Evolutionary conservation across 148 eudicot species (phyloP).

Genomic region (Tetragonia tetragonoides): DNA sequence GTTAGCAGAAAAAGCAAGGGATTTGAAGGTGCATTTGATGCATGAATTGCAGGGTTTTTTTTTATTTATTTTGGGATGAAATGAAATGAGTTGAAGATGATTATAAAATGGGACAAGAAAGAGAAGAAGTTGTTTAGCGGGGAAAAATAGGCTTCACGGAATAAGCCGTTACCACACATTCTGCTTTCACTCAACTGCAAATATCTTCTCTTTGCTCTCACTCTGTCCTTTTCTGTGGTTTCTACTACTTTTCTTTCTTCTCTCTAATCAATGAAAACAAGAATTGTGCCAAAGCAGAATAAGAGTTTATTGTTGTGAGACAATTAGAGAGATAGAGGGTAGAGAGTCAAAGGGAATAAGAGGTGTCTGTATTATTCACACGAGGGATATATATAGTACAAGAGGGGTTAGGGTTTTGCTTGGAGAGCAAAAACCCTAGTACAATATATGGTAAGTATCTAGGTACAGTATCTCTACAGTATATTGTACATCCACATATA

Average conservation of each 20-base stretch:
- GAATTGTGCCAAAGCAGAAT: too few relatives aligned
- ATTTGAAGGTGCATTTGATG: not conserved
- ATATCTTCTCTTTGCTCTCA: conserved; percentile 20
- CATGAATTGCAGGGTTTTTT: not conserved
- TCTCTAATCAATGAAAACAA: too few relatives aligned
- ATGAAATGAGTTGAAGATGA: not conserved
- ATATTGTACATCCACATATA: too few relatives aligned
- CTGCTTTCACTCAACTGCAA: conserved; percentile 18
- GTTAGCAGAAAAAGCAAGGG: not conserved
- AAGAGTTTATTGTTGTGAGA: too few relatives aligned
- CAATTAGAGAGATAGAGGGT: too few relatives aligned
- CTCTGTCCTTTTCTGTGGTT: not conserved
- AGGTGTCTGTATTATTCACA: too few relatives aligned
- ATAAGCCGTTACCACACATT: conserved; percentile 65
- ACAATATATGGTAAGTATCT: too few relatives aligned
- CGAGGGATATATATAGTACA: too few relatives aligned
- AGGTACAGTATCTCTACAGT: too few relatives aligned
- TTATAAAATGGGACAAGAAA: not conserved
- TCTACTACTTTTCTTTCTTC: not conserved
- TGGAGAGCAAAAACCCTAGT: too few relatives aligned
- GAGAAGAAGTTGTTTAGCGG: not conserved
- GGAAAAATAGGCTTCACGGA: conserved; percentile 26
- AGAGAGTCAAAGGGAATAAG: too few relatives aligned
- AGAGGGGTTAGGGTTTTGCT: too few relatives aligned
- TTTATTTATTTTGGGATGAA: not conserved